Base-by-base conservation (phyloP, 805 yeast genomes). In the Wickerhamiella siamensis region DNA sequence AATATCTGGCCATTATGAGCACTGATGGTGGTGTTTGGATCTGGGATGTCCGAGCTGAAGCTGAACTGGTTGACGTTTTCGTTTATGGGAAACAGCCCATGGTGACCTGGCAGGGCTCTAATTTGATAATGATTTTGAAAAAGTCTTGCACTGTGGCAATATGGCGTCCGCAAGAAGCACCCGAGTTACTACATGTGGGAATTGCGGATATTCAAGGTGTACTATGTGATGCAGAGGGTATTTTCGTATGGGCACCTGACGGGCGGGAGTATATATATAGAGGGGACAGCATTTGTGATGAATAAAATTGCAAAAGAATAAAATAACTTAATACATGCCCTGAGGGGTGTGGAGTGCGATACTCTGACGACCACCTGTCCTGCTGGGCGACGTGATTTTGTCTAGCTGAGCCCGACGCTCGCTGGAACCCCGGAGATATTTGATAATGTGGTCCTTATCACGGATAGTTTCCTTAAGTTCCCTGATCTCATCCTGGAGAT, bases 381-480 rank as follows among this genome's bases (percentile, higher is more conserved):
- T 6, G 29, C 29, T 24, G 6, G 29, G 29, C 29, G 29, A 24
- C 10, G 29, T 24, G 6, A 24, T 24, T 12, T 24, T 24, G 29
- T 24, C 29, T 12, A 24, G 12, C 29, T 24, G 29, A 12, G 29
- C 29, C 12, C 29, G 6, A 24, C 29, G 29, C 12, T 24, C 29
- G 29, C 29, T 24, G 12, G 29, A 24, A 36, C 79, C 74, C 29
- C 78, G 74, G 43, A 84, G 62, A 1, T 88, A 84, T 45, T 71
- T 74, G 44, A 86, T 81, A 48, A 86, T 77, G 36, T 77, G 75
- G 50, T 84, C 94, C 57, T 84, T 86, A 47, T 80, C 82, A 36
- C 71, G 69, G 31, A 82, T 53, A 35, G 71, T 66, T 39, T 74
- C 78, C 51, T 71, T 70, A 49, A 87, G 63, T 39, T 77, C 83